Base-by-base conservation (phyloP, 225 moss, liverwort and hornwort genomes). In the Polytrichum formosum region DNA sequence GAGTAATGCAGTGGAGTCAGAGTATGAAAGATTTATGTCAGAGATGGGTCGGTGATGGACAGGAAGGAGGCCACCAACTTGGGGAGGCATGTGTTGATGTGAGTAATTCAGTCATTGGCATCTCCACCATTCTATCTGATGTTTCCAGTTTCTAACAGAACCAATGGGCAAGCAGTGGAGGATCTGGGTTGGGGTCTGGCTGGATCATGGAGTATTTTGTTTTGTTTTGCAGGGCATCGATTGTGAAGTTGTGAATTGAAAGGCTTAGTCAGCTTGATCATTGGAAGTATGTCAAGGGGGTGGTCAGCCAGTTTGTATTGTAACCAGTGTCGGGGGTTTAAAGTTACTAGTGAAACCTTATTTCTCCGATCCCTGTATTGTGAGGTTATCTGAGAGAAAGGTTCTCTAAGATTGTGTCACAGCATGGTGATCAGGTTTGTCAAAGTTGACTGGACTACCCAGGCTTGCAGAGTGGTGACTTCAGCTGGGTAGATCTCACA, bases 21-120 rank as follows among this genome's bases (percentile, higher is more conserved):
- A 98, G 71, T 98, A 98, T 68, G 97, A 98, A 80, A 87, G 97
- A 62, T 98, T 98, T 31, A 98, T 98, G 97, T 98, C 97, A 25
- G 97, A 98, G 88, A 98, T 98, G 97, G 91, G 97, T 28, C 91
- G 92, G 68, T 98, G 85, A 90, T 68, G 63, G 67, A 7, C 2
- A 33, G 59, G 62, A 65, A 4, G 58, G 60, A 72, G 72, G 67
- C 68, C 73, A 78, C 64, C 61, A 66, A 67, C 67, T 65, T 70
- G 26, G 65, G 13, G 77, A 71, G 72, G 76, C 60, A 27, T 73
- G 31, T 67, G 26, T 82, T 79, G 73, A 65, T 70, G 63, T 55
- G 56, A 61, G 56, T 63, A 23, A 66, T 54, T 69, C 67, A 78
- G 67, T 18, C 55, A 65, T 72, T 69, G 72, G 76, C 53, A 63